Percentiles rank a stretch among this genome's conserved stretches.
Evolutionary conservation across 352 stramenopile species (phyloP).

Genomic region (Globisporangium camurandrum): DNA sequence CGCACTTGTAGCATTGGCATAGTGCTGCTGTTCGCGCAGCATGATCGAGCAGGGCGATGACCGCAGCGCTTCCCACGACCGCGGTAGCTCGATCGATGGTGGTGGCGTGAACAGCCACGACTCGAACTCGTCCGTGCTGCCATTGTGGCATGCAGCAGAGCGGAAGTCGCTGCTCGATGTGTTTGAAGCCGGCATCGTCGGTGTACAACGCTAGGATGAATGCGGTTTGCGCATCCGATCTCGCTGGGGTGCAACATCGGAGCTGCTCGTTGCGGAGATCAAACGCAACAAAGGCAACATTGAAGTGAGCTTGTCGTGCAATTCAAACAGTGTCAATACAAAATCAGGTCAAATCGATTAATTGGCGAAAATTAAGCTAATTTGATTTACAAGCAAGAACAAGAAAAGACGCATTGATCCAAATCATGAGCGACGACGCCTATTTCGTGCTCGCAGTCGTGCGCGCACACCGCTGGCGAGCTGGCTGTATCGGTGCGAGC

Average conservation of each 20-base stretch:
- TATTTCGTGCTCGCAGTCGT: conserved; percentile 14
- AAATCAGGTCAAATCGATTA: too few species aligned
- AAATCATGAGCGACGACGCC: conserved; percentile 1
- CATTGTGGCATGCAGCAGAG: too few species aligned
- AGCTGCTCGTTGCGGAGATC: too few species aligned
- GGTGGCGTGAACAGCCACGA: conserved; percentile 9
- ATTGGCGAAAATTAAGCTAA: not conserved
- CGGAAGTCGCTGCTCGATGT: too few species aligned
- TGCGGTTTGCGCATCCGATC: too few species aligned
- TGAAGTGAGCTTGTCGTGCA: too few species aligned
- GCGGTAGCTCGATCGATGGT: not conserved
- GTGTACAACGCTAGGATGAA: too few species aligned
- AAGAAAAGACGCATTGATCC: not conserved
- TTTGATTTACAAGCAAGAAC: not conserved
- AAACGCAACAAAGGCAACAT: not conserved
- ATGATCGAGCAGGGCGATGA: too few species aligned
- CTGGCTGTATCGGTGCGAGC: conserved; percentile 6
- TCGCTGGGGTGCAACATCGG: too few species aligned
- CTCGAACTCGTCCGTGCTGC: not conserved
- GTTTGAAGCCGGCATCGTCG: too few species aligned
- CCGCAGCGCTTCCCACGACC: not conserved
- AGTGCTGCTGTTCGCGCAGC: not conserved
- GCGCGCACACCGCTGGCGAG: conserved; percentile 11
- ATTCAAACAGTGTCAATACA: too few species aligned
- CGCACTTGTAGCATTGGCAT: not conserved